Conservation (phyloP, 768 basidiomycete species). For the Phylloporus sp. region DNA sequence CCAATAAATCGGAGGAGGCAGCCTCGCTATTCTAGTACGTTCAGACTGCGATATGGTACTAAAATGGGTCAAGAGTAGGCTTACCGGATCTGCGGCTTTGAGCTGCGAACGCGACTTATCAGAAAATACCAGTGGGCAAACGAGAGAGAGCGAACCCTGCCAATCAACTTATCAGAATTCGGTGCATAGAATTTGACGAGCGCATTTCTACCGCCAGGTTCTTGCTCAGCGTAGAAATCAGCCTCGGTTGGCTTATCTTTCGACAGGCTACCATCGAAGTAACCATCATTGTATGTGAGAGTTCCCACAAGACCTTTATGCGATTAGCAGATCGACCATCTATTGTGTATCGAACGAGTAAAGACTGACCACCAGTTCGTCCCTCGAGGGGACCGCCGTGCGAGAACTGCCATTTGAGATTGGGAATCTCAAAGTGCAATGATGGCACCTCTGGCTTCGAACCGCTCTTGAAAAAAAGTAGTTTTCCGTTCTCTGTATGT, state of each 20-base stretch:
- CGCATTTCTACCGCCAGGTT: neutral
- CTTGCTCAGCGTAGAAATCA: neutral
- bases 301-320: neutral
- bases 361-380: too few species aligned
- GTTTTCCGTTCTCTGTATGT: too few species aligned
- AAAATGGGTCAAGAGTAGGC: too few species aligned
- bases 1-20: neutral
- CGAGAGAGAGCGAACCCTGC: too few species aligned
- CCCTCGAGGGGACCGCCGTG: too few species aligned
- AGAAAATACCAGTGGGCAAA: too few species aligned
- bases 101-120: too few species aligned
- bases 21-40: neutral
- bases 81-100: too few species aligned
- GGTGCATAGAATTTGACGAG: neutral
- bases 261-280: neutral
- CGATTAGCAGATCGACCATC: neutral
- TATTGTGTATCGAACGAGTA: neutral
- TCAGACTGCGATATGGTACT: neutral
- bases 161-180: neutral
- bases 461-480: too few species aligned
- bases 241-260: neutral
- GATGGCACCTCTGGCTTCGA: too few species aligned
- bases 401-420: too few species aligned
- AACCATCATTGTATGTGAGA: neutral
- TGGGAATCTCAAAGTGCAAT: too few species aligned